phyloP scores from a whole-genome alignment of 495 filamentous ascomycete genomes.

The Tuber aestivum region DNA sequence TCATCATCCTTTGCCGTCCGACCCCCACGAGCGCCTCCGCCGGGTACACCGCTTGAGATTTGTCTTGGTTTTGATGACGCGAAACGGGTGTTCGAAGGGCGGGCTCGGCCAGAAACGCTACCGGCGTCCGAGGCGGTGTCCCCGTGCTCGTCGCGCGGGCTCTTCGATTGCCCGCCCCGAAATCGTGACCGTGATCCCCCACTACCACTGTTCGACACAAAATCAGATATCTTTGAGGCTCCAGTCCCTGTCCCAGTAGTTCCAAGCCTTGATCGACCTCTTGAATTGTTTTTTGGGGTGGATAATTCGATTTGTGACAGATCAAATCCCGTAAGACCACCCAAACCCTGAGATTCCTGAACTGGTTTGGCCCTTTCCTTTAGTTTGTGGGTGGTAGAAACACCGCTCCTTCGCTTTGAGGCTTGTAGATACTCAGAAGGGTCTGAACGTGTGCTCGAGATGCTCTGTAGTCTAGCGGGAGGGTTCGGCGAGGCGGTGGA shows the following conservation, averaged over 20 bases:
- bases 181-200: slow-evolving; percentile 36
- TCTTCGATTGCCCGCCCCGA: slow-evolving; percentile 22
- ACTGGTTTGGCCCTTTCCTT: slow-evolving; percentile 23
- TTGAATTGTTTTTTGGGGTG: slow-evolving; percentile 27
- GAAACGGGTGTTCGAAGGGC: slow-evolving; percentile 21
- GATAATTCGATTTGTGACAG: slow-evolving; percentile 31
- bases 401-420: slow-evolving; percentile 13
- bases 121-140: slow-evolving; percentile 23
- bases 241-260: slow-evolving; percentile 22
- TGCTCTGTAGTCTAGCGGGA: slow-evolving; percentile 10
- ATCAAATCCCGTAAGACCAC: slow-evolving; percentile 32
- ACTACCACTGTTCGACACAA: slow-evolving; percentile 39
- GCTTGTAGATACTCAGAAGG: slow-evolving; percentile 22
- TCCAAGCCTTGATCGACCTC: slow-evolving; percentile 9
- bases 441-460: slow-evolving; percentile 31
- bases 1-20: slow-evolving; percentile 22
- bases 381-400: slow-evolving; percentile 15
- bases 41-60: slow-evolving; percentile 5
- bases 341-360: slow-evolving; percentile 11
- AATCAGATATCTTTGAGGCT: slow-evolving; percentile 33
- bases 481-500: slow-evolving; percentile 11
- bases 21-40: slow-evolving; percentile 14
- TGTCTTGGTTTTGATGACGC: slow-evolving; percentile 20
- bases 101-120: slow-evolving; percentile 21
- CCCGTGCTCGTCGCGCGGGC: slow-evolving; percentile 28